A percentile compares a stretch with the other conserved stretches of the same genome.
Conservation (phyloP, 2,329 filamentous ascomycete genomes). For the Colletotrichum sp. region DNA sequence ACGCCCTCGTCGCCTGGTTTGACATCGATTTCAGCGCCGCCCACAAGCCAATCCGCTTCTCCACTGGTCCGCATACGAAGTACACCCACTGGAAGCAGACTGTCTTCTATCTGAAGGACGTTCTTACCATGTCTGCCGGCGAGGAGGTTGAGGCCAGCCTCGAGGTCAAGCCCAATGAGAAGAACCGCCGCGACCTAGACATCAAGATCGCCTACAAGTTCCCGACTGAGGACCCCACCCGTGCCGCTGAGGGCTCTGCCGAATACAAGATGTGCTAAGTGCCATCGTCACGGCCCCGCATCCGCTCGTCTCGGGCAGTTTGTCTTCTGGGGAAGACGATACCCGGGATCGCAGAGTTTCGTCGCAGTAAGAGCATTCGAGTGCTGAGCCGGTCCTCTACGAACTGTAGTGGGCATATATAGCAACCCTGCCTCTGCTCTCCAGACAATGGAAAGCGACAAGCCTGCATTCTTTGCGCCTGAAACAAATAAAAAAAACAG, state of each 20-base stretch:
- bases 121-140: conserved; percentile 87
- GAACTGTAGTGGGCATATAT: not conserved
- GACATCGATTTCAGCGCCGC: conserved; percentile 98
- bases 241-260: conserved; percentile 72
- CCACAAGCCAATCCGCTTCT: conserved; percentile 98
- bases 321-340: not conserved
- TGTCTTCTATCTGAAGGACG: conserved; percentile 95
- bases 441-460: not conserved
- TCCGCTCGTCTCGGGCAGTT: not conserved
- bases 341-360: not conserved
- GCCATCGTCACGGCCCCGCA: not conserved
- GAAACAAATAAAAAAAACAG: not conserved
- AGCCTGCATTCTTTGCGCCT: conserved; percentile 9
- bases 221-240: conserved; percentile 74
- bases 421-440: not conserved
- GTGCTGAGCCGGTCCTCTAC: not conserved
- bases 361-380: not conserved
- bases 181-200: conserved; percentile 95
- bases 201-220: conserved; percentile 86
- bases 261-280: conserved; percentile 80
- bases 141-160: conserved; percentile 79
- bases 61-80: conserved; percentile 96
- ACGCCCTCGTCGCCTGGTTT: conserved; percentile 98
- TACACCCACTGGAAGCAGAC: conserved; percentile 99
- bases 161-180: conserved; percentile 85